Evolutionary conservation across 108 stramenopile genomes (phyloP).

Genomic region (Cyclotella baltica): DNA sequence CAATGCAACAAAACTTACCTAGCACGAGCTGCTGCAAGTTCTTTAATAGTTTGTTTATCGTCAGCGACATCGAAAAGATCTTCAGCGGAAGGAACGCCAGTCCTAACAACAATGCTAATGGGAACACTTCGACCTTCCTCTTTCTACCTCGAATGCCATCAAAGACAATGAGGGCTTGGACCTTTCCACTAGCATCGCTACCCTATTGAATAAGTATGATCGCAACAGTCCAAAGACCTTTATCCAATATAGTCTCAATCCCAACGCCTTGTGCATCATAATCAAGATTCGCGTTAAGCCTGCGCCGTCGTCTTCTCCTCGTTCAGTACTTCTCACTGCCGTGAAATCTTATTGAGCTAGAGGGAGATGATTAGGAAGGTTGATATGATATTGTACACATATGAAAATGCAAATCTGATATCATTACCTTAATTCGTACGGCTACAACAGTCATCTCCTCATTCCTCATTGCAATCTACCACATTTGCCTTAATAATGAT

Average conservation of each 20-base stretch:
- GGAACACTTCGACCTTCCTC: conserved; percentile 93
- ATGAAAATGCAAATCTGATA: no score
- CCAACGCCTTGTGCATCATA: conserved; percentile 92
- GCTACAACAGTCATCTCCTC: no score
- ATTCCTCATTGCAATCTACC: no score
- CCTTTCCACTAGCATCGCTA: conserved; percentile 90
- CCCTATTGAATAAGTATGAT: conserved; percentile 95
- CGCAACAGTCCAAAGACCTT: conserved; percentile 93
- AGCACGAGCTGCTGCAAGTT: conserved; percentile 74
- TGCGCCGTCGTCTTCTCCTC: conserved; percentile 94
- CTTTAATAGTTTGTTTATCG: conserved; percentile 81
- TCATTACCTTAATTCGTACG: no score
- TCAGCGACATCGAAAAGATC: conserved; percentile 86
- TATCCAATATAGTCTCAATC: conserved; percentile 92
- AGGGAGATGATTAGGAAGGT: no score
- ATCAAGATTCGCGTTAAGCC: conserved; percentile 93
- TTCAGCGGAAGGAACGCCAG: conserved; percentile 89
- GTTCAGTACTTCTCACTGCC: no score
- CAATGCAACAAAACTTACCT: conserved; percentile 52
- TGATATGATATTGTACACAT: no score
- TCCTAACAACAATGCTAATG: conserved; percentile 86
- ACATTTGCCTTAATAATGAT: no score
- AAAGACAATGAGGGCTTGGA: conserved; percentile 80
- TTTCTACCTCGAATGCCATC: conserved; percentile 85
- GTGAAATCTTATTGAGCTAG: no score